phyloP scores from a whole-genome alignment of 2,329 filamentous ascomycete genomes.

The Lecanoromycetidae sp. region DNA sequence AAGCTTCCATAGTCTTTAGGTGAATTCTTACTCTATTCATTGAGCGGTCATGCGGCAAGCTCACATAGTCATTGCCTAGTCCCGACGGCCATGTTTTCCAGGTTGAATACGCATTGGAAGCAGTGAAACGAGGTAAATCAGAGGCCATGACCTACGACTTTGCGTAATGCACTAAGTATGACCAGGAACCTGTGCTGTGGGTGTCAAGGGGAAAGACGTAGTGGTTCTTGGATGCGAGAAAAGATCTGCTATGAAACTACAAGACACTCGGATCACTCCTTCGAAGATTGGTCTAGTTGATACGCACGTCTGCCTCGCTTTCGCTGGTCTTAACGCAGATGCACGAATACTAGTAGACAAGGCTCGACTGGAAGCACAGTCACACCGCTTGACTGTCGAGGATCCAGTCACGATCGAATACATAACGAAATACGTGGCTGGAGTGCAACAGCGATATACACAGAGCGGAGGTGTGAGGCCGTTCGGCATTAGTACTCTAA shows the following conservation, averaged over 20 bases:
- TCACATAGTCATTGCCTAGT: slow-evolving; percentile 39
- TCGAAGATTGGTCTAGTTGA: slow-evolving; percentile 97
- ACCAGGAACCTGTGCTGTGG: slow-evolving; percentile 88
- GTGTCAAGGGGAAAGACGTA: slow-evolving; percentile 87
- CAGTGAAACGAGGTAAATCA: slow-evolving; percentile 80
- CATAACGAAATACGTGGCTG: slow-evolving; percentile 97
- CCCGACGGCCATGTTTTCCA: slow-evolving; percentile 99
- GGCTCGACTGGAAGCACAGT: slow-evolving; percentile 92
- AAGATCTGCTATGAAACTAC: slow-evolving; percentile 96
- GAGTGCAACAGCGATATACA: slow-evolving; percentile 97
- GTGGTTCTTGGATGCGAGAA: slow-evolving; percentile 98
- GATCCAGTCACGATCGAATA: slow-evolving; percentile 97
- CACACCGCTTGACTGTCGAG: slow-evolving; percentile 90
- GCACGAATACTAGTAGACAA: slow-evolving; percentile 97
- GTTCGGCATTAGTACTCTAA: slow-evolving; percentile 96
- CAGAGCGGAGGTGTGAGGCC: slow-evolving; percentile 96
- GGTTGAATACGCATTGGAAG: slow-evolving; percentile 97
- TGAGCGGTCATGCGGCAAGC: not conserved
- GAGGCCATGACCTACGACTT: not conserved
- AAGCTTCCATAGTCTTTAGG: slow-evolving; percentile 24
- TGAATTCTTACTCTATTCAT: slow-evolving; percentile 13
- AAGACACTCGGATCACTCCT: slow-evolving; percentile 97
- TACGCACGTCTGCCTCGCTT: slow-evolving; percentile 90
- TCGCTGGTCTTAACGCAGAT: slow-evolving; percentile 94
- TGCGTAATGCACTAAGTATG: not conserved